Evolutionary conservation across 2,329 filamentous ascomycete genomes (phyloP), one percentile per base, ranked within the genome.

Genomic region (Pestalotiopsis sp.): DNA sequence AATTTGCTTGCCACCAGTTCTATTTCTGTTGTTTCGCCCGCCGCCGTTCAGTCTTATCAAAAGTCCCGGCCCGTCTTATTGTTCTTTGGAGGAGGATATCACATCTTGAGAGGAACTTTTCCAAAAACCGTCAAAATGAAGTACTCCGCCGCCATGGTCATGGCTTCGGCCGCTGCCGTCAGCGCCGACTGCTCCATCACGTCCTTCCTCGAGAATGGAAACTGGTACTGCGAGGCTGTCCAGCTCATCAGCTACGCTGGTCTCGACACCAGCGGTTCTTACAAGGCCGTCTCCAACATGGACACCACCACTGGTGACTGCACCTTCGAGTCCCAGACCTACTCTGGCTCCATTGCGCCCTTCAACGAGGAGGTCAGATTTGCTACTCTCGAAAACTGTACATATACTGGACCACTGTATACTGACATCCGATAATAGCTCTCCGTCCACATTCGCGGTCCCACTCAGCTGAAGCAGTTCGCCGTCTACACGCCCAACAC

Each of bases 391-490:
- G 60, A 26, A n/a, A 52, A 52, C 22, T 17, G 2, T 9, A 9
- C 44, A 52, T 52, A 4, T 44, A n/a, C 58, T 4, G 24, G 20
- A 52, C 30, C 39, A 38, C 13, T 26, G 24, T 63, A 68, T 73
- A 70, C 74, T 66, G 11, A 66, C 58, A 38, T 55, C 56, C 38
- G 26, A 48, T 35, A 0, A 0, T 68, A 93, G 91, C 82, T 94
- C 38, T 92, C 91, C 1, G 78, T 93, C 70, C 90, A 93, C 76
- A 84, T 94, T 75, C 89, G 92, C 72, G 92, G 92, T 3, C 92
- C 92, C 1, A 77, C 92, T 72, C 80, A 86, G 52, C 76, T 94
- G 39, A 88, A 88, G 75, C 85, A 92, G 71, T 83, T 94, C 66
- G 92, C 91, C 11, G 89, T 89, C 66, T 94, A 94, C 78, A 85